A percentile compares a stretch with the other conserved stretches of the same genome.
Conservation (phyloP, 139 green algal genomes). For the Chlamydomonas sphaeroides region DNA sequence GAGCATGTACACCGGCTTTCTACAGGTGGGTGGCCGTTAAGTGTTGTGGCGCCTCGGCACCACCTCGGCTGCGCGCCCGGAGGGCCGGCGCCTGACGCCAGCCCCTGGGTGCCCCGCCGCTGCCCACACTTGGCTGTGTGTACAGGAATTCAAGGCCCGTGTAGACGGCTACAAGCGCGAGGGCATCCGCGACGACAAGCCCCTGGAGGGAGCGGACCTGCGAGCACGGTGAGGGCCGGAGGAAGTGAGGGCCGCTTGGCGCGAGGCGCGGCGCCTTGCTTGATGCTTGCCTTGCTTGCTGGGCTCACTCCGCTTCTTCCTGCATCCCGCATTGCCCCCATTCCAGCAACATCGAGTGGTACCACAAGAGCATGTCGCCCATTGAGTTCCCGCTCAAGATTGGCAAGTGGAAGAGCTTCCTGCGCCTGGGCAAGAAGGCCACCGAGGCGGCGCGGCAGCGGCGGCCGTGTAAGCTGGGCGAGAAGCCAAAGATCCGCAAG, state of each 20-base stretch:
- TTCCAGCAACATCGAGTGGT: conserved; percentile 9
- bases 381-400: conserved; percentile 47
- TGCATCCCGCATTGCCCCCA: not conserved
- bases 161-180: not conserved
- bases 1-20: too few relatives aligned
- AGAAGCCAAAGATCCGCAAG: conserved; percentile 32
- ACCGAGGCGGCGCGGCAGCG: conserved; percentile 25
- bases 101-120: too few relatives aligned
- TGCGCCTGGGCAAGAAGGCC: conserved; percentile 29
- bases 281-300: too few relatives aligned
- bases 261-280: too few relatives aligned
- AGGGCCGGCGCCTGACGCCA: too few relatives aligned
- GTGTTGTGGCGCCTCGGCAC: too few relatives aligned
- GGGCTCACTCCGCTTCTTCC: not conserved
- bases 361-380: conserved; percentile 35
- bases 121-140: too few relatives aligned
- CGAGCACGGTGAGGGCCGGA: not conserved
- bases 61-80: too few relatives aligned
- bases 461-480: conserved; percentile 4
- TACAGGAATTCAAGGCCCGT: not conserved
- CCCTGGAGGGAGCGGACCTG: conserved; percentile 18
- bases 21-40: too few relatives aligned
- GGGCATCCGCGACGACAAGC: conserved; percentile 17
- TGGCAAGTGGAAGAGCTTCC: conserved; percentile 44
- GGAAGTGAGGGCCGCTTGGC: not conserved